Evolutionary conservation across 225 moss, liverwort and hornwort species (phyloP), one percentile per base, ranked within the genome.

Genomic region (Marchantia paleacea): DNA sequence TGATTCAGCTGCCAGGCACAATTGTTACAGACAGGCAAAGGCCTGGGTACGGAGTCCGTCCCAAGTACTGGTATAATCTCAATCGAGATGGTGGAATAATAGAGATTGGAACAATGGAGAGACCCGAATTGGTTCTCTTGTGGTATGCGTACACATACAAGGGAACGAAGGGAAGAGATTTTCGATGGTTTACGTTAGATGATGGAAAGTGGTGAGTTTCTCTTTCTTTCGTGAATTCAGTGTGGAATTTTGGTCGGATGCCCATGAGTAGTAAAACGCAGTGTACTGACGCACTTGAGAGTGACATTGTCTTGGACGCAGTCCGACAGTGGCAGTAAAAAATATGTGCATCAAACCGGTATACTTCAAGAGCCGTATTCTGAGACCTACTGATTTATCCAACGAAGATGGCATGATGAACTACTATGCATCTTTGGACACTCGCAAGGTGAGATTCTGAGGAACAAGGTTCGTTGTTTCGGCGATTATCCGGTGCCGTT

Each of bases 271-370:
- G 4, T 47, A 1, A 39, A 16, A 6, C 8, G 48, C 39, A 15
- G 29, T 30, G 10, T 49, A 70, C 0, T 75, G 74, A 29, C 7
- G 54, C 7, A 28, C 25, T 7, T 39, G 39, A 5, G 39, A 39
- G 8, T 55, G 16, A 26, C 30, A 0, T 7, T 68, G 10, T 63
- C 9, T 52, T 66, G 74, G 61, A 71, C 83, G 83, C 92, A 97
- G 97, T 80, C 89, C 90, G 67, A 90, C 89, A 74, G 61, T 99
- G 72, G 77, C 80, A 72, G 81, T 91, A 29, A 85, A 82, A 75
- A 88, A 90, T 66, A 81, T 83, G 72, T 99, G 97, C 83, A 83
- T 95, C 64, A 91, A 92, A 85, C 95, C 95, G 7, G 92, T 92
- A 48, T 77, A 90, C 76, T 99, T 95, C 80, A 81, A 76, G 63